phyloP scores from a whole-genome alignment of 2,329 filamentous ascomycete species.

The Colletotrichum tropicale region DNA sequence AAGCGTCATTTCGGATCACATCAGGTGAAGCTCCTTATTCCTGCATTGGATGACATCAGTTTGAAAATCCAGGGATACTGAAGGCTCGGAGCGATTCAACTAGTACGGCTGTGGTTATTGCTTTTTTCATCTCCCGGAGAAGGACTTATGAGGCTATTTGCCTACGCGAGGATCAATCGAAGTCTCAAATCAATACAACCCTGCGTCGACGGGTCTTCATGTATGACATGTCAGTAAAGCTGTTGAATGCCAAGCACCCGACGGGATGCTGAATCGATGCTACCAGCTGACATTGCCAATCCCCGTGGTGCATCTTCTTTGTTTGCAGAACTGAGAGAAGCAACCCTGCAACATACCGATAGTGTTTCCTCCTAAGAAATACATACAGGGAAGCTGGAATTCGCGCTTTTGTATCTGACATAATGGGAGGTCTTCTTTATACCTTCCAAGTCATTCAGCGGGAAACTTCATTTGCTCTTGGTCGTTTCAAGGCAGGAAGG shows the following conservation, averaged over 20 bases:
- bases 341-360: background rate
- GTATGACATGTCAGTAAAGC: background rate
- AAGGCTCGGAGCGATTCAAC: background rate
- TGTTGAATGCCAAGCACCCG: background rate
- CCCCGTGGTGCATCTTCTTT: background rate
- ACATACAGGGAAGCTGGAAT: rapidly evolving
- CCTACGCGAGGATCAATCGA: rapidly evolving
- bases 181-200: background rate
- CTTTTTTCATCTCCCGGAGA: rapidly evolving
- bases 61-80: background rate
- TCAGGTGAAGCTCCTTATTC: background rate
- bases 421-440: rapidly evolving
- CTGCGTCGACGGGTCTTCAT: rapidly evolving
- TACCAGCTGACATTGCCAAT: background rate
- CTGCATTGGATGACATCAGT: background rate
- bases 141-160: rapidly evolving
- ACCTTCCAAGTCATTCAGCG: rapidly evolving
- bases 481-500: rapidly evolving
- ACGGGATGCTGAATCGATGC: background rate
- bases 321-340: background rate
- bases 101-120: background rate
- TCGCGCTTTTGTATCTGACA: background rate
- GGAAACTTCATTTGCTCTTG: rapidly evolving
- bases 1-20: background rate
- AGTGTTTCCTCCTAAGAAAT: rapidly evolving